Conservation (phyloP, 2,329 filamentous ascomycete genomes). For the Monilinia fructicola region DNA sequence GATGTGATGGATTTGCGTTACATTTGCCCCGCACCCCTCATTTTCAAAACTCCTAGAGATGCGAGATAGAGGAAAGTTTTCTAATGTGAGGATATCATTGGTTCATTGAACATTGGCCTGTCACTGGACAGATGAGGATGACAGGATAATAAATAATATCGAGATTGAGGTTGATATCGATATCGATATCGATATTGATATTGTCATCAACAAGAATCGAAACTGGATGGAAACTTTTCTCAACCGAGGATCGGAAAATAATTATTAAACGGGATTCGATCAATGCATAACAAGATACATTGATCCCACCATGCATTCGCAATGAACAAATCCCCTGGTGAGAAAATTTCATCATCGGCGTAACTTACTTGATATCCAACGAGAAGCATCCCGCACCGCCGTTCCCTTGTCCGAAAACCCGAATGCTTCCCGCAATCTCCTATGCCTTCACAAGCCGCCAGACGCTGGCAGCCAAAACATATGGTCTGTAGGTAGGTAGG, state of each 20-base stretch:
- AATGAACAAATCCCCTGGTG: background rate
- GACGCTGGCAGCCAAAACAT: background rate
- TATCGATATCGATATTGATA: background rate
- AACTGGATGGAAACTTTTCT: background rate
- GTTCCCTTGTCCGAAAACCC: background rate
- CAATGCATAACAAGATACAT: background rate
- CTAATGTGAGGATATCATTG: background rate
- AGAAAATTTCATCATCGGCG: background rate
- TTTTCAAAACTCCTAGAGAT: background rate
- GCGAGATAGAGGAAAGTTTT: background rate
- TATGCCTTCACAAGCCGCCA: background rate
- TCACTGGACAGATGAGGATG: slow-evolving; percentile 16
- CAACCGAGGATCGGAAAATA: background rate
- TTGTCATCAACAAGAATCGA: background rate
- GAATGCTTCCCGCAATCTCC: background rate
- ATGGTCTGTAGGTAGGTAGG: background rate
- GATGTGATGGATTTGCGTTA: slow-evolving; percentile 9
- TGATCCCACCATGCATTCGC: background rate
- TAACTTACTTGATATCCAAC: background rate
- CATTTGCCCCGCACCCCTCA: slow-evolving; percentile 8
- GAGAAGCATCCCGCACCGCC: background rate
- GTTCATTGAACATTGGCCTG: background rate
- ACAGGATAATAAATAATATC: background rate
- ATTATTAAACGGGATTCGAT: background rate
- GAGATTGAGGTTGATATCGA: background rate